Base-by-base conservation (phyloP, 1,284 basidiomycete genomes). In the Heterobasidion occidentale region DNA sequence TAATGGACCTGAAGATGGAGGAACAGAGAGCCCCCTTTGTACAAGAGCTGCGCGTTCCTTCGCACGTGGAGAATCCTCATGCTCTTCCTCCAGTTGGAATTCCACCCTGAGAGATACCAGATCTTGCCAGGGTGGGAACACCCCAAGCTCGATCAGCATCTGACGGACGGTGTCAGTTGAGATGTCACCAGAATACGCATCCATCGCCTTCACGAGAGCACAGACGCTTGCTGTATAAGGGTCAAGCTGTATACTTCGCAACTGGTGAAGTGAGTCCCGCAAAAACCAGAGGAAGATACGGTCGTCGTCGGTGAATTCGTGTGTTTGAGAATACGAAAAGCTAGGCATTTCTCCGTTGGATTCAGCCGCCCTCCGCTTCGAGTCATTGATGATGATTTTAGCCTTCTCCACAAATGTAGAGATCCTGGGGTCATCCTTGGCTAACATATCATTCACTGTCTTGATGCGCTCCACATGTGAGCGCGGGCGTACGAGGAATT, bases 71-170 rank as follows among this genome's bases (percentile, higher is more conserved):
- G 69, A 71, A 19, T 63, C 66, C 46, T 69, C 46, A 34, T 45
- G 48, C 2, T 27, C 15, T 7, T 35, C 35, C n/a, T 52, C 33
- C 33, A 46, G n/a, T 9, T 49, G 55, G 5, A 58, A 46, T 15
- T 46, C 36, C 59, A 56, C 63, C 48, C 20, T 65, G 53, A 38
- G 60, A 50, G 56, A 60, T 36, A 61, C 59, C 55, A 62, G 64
- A 60, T 90, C 86, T 58, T 92, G 84, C 89, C 88, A 92, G 1
- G 87, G 83, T 3, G 86, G 76, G 14, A 89, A 65, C 2, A 86
- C 76, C 14, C 93, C 92, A 14, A 94, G 66, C 46, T 88, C 81
- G 17, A 81, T 66, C 27, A 94, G 71, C 17, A 86, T 67, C 54
- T 71, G 66, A 52, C 77, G 73, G 9, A 79, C 67, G 9, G 73